Conservation (phyloP, 2,329 filamentous ascomycete genomes). For the Sporothrix pallida region DNA sequence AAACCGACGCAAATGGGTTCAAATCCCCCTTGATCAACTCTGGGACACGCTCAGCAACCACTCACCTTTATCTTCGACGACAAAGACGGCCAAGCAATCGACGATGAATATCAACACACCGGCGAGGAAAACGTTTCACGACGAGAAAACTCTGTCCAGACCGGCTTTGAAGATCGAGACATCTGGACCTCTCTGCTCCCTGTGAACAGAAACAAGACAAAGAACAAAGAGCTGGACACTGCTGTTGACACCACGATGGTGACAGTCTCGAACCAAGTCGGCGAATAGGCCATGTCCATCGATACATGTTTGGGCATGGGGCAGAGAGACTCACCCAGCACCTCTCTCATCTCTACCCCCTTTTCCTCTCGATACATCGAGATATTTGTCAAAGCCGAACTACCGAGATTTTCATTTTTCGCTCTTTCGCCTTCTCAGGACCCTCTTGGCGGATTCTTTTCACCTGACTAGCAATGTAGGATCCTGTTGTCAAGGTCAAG, state of each 20-base stretch:
- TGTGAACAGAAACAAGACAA: neutral
- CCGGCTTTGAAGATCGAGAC: neutral
- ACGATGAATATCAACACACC: neutral
- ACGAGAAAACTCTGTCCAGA: neutral
- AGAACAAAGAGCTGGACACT: neutral
- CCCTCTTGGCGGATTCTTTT: neutral
- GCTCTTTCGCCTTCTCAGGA: neutral
- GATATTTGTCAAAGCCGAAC: neutral
- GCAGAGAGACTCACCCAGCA: neutral
- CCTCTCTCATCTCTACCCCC: neutral
- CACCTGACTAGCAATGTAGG: neutral
- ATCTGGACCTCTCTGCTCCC: neutral
- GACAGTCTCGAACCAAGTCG: neutral
- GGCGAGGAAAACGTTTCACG: neutral
- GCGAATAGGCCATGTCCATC: neutral
- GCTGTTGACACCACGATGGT: neutral
- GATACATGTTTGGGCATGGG: neutral
- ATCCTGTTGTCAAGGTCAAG: neutral
- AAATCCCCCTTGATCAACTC: neutral
- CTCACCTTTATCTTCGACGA: neutral
- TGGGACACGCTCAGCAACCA: slow-evolving; percentile 12
- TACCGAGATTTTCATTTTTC: neutral
- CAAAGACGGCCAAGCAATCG: neutral
- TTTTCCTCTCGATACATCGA: neutral
- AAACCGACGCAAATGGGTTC: neutral